Evolutionary conservation across 2,329 filamentous ascomycete genomes (phyloP), one percentile per base, ranked within the genome.

Genomic region (Aspergillus novoparasiticus): DNA sequence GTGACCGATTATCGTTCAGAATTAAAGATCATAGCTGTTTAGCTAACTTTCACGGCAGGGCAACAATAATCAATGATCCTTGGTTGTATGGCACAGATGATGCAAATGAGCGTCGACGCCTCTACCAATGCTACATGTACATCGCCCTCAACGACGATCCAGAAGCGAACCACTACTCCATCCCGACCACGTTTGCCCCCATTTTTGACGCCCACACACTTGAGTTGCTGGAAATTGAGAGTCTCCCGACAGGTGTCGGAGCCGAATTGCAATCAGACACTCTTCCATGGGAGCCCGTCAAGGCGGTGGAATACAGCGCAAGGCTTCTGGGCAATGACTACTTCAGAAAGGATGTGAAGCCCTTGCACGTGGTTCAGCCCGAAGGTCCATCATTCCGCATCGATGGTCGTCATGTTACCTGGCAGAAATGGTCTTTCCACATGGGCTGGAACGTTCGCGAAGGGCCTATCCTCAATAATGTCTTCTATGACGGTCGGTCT

Each of bases 381-480:
- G 85, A 90, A 48, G 89, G 89, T 0, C 83, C 89, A 0, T 88
- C 85, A 3, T 91, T 92, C 75, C 79, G 76, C 0, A 81, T 90
- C 21, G 58, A 78, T 1, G 84, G 82, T 36, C 80, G 81, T 60
- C 68, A 79, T n/a, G 69, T 87, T 6, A 76, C 82, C 59, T 89
- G 86, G 87, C 85, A 89, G 72, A 87, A 89, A 67, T 91, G 89
- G 89, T 80, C 83, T 2, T 88, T 92, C 76, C 81, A 88, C 10
- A 80, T 93, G 11, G 85, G 85, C 41, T 91, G 90, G 79, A 92
- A 89, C 67, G 84, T 86, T 54, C 83, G 90, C 3, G 90, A 92
- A 75, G 89, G 89, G 2, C 83, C 86, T 21, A 86, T 89, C 2
- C 78, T 92, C 4, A 87, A 91, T 70, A 87, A 92, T 66, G 77